Conservation (phyloP, 2,329 filamentous ascomycete genomes). For the Ceratocystis harringtonii region DNA sequence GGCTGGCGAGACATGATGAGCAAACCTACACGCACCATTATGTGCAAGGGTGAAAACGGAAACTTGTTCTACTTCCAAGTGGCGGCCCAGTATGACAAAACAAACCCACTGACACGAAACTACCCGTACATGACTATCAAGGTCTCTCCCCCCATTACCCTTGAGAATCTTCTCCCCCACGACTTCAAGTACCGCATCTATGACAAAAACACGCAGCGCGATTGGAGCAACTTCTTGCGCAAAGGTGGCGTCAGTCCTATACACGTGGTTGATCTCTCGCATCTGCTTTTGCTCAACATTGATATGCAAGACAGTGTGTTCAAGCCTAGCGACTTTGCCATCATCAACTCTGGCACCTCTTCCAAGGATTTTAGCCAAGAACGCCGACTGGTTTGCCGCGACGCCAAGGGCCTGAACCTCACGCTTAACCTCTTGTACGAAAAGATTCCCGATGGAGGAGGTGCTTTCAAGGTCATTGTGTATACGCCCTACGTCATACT, state of each 20-base stretch:
- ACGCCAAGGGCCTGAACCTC: constrained; percentile 64
- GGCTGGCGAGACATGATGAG: constrained; percentile 89
- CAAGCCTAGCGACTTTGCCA: constrained; percentile 89
- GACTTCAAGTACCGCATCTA: constrained; percentile 99
- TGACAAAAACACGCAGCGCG: constrained; percentile 95
- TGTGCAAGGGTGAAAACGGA: constrained; percentile 72
- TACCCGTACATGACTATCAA: constrained; percentile 94
- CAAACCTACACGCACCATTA: constrained; percentile 69
- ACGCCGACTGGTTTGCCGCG: constrained; percentile 62
- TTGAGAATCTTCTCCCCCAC: constrained; percentile 88
- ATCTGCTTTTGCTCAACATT: constrained; percentile 78
- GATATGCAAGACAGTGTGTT: constrained; percentile 95
- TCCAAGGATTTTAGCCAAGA: constrained; percentile 75
- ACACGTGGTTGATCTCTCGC: constrained; percentile 90
- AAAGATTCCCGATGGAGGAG: constrained; percentile 77
- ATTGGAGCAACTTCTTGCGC: constrained; percentile 95
- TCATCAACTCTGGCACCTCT: constrained; percentile 80
- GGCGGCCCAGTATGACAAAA: constrained; percentile 69
- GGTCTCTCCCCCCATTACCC: constrained; percentile 78
- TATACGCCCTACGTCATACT: constrained; percentile 90
- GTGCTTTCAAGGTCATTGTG: constrained; percentile 88
- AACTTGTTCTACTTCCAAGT: constrained; percentile 96
- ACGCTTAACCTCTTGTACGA: constrained; percentile 82
- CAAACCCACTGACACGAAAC: constrained; percentile 64
- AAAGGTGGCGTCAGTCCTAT: constrained; percentile 96